Conservation (phyloP, 192 early-diverging fungal genomes). For the Coemansia sp. region DNA sequence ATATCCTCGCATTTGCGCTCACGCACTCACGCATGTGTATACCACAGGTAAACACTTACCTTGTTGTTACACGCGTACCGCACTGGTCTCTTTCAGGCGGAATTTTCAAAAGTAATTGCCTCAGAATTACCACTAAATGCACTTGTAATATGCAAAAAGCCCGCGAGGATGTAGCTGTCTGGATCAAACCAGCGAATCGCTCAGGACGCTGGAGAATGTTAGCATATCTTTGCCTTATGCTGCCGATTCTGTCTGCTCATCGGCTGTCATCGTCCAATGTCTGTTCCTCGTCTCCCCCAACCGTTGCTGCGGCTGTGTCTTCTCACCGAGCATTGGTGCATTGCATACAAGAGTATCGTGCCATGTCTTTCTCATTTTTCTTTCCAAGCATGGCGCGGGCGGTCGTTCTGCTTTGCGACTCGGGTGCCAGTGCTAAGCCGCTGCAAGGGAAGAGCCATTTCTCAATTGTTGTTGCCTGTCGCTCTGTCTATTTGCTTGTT, state of each 20-base stretch:
- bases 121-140: background rate
- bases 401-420: background rate
- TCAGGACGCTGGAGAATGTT: background rate
- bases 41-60: background rate
- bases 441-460: conserved; percentile 4
- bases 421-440: background rate
- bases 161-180: background rate
- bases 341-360: conserved; percentile 2
- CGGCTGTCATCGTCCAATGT: background rate
- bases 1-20: conserved; percentile 10
- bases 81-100: background rate
- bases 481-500: background rate
- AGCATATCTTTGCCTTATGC: background rate
- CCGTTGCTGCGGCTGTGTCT: background rate
- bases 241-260: background rate
- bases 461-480: background rate
- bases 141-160: background rate
- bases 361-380: conserved; percentile 2
- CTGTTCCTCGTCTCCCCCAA: conserved; percentile 4
- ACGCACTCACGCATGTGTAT: conserved; percentile 3
- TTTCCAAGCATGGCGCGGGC: background rate
- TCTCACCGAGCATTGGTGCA: background rate
- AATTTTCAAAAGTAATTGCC: background rate
- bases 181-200: background rate
- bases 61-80: background rate